Base-by-base conservation (phyloP, 2,329 filamentous ascomycete genomes). In the Gyromitra esculenta region DNA sequence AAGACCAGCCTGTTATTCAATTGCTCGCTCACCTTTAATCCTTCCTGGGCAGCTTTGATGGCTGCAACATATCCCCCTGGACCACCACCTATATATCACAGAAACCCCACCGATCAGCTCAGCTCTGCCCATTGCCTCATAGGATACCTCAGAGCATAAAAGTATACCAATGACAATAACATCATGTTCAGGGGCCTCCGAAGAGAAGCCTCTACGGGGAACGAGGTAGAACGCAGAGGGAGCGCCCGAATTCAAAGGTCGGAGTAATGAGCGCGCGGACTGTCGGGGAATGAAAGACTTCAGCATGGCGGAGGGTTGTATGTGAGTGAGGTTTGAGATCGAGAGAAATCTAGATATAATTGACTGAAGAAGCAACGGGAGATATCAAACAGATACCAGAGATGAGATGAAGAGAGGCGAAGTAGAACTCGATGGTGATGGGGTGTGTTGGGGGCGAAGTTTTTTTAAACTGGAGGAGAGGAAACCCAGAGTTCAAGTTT, bases 61-160 rank as follows among this genome's bases (percentile, higher is more conserved):
- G 96, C 96, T 80, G 96, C 95, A 82, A 99, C 96, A 86, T 99
- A 99, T 83, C 96, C 96, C 81, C 95, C 96, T 82, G 98, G 96
- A 87, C 96, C 96, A 84, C 96, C 96, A 83, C 96, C 79, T 80
- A 71, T 48, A 64, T 57, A 59, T 60, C 54, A 35, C 41, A 35
- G 48, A n/a, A 78, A 39, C 71, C 54, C 31, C 66, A 62, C 48
- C 50, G 59, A 37, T 73, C 54, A 73, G 64, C 45, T 48, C 60
- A 63, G 67, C 41, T 68, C 60, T 74, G 31, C 56, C 52, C 18
- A 59, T 41, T 45, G 64, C 59, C 35, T 15, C 45, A 48, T 37
- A n/a, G 35, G 66, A 59, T 15, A 57, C 18, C n/a, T 41, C 13
- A 25, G 57, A 8, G 21, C 54, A 64, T 52, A 25, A 21, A 15